Base-by-base conservation (phyloP, 1,284 basidiomycete species). In the Boletellus dicymbophilus region DNA sequence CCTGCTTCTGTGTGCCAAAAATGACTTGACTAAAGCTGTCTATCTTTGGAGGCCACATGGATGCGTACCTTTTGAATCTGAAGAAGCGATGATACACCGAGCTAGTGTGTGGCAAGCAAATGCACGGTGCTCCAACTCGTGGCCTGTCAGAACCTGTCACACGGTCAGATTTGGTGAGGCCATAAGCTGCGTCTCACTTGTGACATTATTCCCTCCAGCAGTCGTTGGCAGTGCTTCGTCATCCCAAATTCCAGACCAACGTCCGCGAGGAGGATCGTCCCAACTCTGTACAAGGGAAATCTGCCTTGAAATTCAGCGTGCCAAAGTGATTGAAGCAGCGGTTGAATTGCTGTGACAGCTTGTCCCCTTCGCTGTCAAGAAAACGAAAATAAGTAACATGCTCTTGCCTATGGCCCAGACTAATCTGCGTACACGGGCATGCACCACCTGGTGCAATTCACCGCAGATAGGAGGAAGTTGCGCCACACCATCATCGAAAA, bases 181-280 rank as follows among this genome's bases (percentile, higher is more conserved):
- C 21, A 38, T 25, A 48, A 26, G 18, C 37, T 40, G 22, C 26
- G 39, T 48, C 69, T 51, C 51, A 85, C 89, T 72, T 91, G 90
- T 23, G 90, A 88, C 76, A 92, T 78, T 40, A 90, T 80, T 55
- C 88, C 88, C 44, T 90, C 84, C 37, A 92, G 59, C 47, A 90
- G 75, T 49, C 74, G 77, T 54, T 71, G 75, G 53, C 80, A 82
- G 56, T 81, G 77, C 60, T 79, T 78, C 18, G 85, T 79, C 79
- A 92, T 81, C 15, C 82, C 85, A 62, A 88, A 86, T 58, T 90
- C 86, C 18, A 91, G 69, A 6, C 82, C 81, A 49, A 89, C 69
- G 60, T 92, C 90, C 4, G 90, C 89, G 8, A 92, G 76, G 27
- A 92, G 64, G 49, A 87, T 75, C 20, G 84, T 75, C 1, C 79